Base-by-base conservation (phyloP, 2,329 filamentous ascomycete species). In the Colletotrichum euphorbiae region DNA sequence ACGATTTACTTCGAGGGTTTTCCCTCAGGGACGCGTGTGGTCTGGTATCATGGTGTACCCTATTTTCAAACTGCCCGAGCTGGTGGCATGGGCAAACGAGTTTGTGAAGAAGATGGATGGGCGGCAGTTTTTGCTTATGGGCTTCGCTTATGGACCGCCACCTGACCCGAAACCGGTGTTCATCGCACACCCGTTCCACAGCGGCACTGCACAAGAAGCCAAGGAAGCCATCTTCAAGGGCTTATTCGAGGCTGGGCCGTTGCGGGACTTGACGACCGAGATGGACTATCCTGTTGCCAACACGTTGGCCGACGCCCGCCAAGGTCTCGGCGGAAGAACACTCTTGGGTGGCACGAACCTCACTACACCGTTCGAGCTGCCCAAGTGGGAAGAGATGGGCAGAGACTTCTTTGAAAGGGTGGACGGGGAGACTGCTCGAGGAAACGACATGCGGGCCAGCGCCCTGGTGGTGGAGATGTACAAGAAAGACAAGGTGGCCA, bases 241-340 rank as follows among this genome's bases (percentile, higher is more conserved):
- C 1, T 63, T 84, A 0, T 72, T 83, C 1, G 76, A 77, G 6
- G 70, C 84, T 2, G 73, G 75, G 0, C 76, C 82, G 1, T 62
- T 80, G 11, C 67, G 78, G 11, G 78, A 82, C 59, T 76, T 78
- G 3, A 72, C 79, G 12, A 73, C 73, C 12, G 76, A 78, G 71
- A 77, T 83, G 62, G 80, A 82, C 0, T 84, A 84, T 69, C 73
- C 76, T 1, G 71, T 74, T 21, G 72, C 80, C 52, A 85, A 85
- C 70, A 75, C 72, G 3, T 69, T 79, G 0, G 73, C 77, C 43
- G 81, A 82, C 68, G 76, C 74, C 0, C 76, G 76, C 43, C 77
- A 78, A 11, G 76, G 75, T 0, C 74, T 79, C n/a, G 77, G 81
- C 2, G 77, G 76, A 50, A 77, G 80, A 4, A 79, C 77, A 56